Conservation (phyloP, 192 early-diverging fungal species). For the Ambispora gerdemannii region DNA sequence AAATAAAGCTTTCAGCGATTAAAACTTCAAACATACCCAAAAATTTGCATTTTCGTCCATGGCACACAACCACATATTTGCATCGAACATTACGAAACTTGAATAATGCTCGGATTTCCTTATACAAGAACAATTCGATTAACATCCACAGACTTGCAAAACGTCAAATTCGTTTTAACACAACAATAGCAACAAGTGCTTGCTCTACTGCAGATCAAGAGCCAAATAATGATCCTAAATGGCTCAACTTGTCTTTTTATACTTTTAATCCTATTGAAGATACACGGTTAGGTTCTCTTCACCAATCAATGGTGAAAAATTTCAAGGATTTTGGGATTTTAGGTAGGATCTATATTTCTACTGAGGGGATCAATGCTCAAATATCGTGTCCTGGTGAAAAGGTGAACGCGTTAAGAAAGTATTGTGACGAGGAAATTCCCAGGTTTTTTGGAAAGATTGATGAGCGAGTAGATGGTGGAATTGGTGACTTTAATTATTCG, state of each 20-base stretch:
- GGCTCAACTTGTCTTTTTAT: constrained; percentile 54
- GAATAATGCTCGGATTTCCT: too few species aligned
- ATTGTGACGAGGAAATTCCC: constrained; percentile 42
- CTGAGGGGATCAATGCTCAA: constrained; percentile 81
- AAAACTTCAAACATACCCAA: too few species aligned
- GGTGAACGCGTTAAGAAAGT: constrained; percentile 48
- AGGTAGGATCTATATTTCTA: constrained; percentile 71
- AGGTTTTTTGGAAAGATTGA: constrained; percentile 30
- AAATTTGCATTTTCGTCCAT: too few species aligned
- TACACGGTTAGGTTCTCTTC: constrained; percentile 34
- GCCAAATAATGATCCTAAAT: neutral
- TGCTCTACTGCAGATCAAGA: too few species aligned
- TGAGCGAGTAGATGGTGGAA: constrained; percentile 25
- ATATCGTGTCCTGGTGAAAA: constrained; percentile 60
- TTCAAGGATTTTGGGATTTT: constrained; percentile 54
- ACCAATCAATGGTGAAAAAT: constrained; percentile 40
- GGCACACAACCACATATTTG: too few species aligned
- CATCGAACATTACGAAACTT: too few species aligned
- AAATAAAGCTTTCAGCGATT: too few species aligned
- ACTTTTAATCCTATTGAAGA: constrained; percentile 42
- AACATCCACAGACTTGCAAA: too few species aligned
- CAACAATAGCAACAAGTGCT: too few species aligned
- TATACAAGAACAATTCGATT: too few species aligned
- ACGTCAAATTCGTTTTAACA: too few species aligned
- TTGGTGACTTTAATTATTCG: constrained; percentile 62